A percentile compares a stretch with the other conserved stretches of the same genome.
Conservation (phyloP, 371 early-diverging fungal genomes). For the Syncephalis plumigaleata region DNA sequence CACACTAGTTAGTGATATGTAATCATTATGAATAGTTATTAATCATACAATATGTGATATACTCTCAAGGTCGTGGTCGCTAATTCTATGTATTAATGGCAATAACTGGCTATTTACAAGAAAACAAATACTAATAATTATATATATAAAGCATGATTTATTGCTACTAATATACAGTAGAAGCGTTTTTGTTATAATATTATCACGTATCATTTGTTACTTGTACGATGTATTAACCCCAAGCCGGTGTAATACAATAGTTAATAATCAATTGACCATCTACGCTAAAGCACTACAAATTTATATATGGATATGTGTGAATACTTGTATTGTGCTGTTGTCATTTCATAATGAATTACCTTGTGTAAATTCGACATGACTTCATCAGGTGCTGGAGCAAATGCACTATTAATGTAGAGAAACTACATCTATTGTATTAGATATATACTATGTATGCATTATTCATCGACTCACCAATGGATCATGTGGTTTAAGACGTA, state of each 20-base stretch:
- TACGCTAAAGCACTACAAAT: slow-evolving; percentile 49
- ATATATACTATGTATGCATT: not conserved
- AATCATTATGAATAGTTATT: not conserved
- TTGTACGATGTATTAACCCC: slow-evolving; percentile 38
- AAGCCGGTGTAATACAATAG: slow-evolving; percentile 78
- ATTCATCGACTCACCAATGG: slow-evolving; percentile 37
- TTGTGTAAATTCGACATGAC: slow-evolving; percentile 59
- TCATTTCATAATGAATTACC: slow-evolving; percentile 18
- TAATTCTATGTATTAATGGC: not conserved
- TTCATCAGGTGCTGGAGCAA: slow-evolving; percentile 90
- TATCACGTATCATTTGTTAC: too few species aligned
- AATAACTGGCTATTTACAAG: too few species aligned
- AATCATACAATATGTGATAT: not conserved
- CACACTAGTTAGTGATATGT: not conserved
- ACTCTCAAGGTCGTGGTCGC: not conserved
- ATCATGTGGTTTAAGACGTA: slow-evolving; percentile 53
- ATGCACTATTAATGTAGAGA: slow-evolving; percentile 81
- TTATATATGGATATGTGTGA: not conserved
- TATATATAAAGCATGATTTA: too few species aligned
- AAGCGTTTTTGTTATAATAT: too few species aligned
- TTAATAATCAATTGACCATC: slow-evolving; percentile 71
- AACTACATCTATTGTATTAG: slow-evolving; percentile 24
- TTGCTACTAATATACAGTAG: too few species aligned
- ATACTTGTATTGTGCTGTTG: not conserved
- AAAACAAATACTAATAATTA: too few species aligned